Conservation (phyloP, 176 grass and related monocot species). For the Cenchrus fungigraminus region DNA sequence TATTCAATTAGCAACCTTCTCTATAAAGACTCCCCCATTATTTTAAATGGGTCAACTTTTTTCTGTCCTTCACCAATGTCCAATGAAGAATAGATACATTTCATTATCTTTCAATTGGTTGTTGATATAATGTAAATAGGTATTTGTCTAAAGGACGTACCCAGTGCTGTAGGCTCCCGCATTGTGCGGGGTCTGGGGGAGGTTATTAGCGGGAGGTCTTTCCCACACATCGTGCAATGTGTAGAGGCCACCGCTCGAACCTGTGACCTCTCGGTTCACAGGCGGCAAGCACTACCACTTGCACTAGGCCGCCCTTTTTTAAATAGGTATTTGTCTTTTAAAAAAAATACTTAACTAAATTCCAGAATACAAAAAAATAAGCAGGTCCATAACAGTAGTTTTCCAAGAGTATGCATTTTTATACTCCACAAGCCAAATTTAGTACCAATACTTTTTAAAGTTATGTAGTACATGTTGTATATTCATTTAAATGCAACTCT, state of each 20-base stretch:
- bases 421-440: conserved; percentile 12
- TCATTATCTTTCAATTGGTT: background rate
- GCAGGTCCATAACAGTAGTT: background rate
- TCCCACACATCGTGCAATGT: no score
- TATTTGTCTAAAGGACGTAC: background rate
- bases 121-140: background rate
- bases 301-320: no score
- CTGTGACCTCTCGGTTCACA: no score
- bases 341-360: background rate
- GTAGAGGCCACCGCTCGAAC: no score
- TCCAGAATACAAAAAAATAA: conserved; percentile 5
- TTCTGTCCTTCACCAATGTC: conserved; percentile 7
- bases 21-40: conserved; percentile 28
- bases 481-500: conserved; percentile 25
- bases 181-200: no score
- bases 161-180: no score
- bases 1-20: conserved; percentile 8
- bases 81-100: conserved; percentile 11
- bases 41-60: conserved; percentile 4
- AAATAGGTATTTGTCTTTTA: background rate
- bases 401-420: conserved; percentile 3
- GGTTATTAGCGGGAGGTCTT: no score
- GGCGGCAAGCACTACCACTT: no score
- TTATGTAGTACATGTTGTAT: background rate
- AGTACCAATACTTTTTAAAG: conserved; percentile 13